Evolutionary conservation across 441 rosid species (phyloP).

Genomic region (Pelargonium citronellum): DNA sequence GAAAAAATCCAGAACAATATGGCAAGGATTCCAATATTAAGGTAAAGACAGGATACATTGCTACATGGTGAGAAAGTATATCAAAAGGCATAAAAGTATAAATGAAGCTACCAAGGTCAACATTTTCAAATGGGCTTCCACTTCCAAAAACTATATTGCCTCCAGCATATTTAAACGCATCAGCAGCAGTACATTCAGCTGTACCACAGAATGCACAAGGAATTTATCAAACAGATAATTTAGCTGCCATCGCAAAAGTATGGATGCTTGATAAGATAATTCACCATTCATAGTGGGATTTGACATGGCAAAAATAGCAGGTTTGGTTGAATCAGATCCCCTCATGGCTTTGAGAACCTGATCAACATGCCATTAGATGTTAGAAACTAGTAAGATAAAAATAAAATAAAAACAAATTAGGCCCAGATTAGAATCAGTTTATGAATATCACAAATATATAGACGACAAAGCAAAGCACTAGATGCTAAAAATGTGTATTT

Average conservation of each 20-base stretch:
- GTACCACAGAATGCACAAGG: conserved; percentile 20
- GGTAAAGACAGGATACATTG: conserved; percentile 10
- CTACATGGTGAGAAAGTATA: conserved; percentile 9
- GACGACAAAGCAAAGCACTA: not conserved
- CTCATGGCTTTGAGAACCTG: conserved; percentile 91
- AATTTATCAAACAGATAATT: conserved; percentile 21
- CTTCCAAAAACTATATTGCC: conserved; percentile 85
- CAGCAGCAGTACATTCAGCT: conserved; percentile 96
- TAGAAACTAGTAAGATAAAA: conserved; percentile 1
- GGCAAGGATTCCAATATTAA: too few relatives aligned
- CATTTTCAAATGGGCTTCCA: conserved; percentile 88
- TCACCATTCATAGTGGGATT: conserved; percentile 92
- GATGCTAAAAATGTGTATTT: not conserved
- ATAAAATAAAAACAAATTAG: conserved; percentile 6
- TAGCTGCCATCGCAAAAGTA: conserved; percentile 15
- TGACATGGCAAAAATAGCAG: conserved; percentile 95
- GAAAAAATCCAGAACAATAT: too few relatives aligned
- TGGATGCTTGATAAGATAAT: not conserved
- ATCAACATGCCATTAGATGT: conserved; percentile 13
- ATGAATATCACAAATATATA: not conserved
- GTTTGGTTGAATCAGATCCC: conserved; percentile 73
- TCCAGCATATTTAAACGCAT: conserved; percentile 89
- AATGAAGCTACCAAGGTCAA: conserved; percentile 62
- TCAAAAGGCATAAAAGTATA: conserved; percentile 11
- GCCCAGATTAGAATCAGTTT: conserved; percentile 5